These are phyloP conservation scores for Periconia digitata DNA, from an alignment of 2,329 filamentous ascomycete genomes.

Conservation along the genomic window DNA sequence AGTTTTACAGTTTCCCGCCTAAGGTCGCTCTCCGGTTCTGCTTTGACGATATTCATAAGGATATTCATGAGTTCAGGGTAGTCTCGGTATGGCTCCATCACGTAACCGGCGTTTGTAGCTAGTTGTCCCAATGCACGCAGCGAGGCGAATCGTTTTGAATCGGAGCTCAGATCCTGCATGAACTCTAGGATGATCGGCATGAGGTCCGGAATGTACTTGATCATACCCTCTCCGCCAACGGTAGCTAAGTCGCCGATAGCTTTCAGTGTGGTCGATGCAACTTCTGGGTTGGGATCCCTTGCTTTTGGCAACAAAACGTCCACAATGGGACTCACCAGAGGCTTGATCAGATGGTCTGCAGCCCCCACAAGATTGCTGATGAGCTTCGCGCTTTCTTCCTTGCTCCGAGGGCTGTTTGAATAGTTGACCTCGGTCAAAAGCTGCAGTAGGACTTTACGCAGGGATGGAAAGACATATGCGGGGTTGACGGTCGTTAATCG, in stretches of 20 bases:
- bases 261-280: conserved; percentile 92
- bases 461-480: conserved; percentile 93
- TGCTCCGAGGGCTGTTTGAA: conserved; percentile 88
- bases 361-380: conserved; percentile 92
- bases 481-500: conserved; percentile 89
- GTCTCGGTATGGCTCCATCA: conserved; percentile 92
- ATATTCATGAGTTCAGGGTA: conserved; percentile 93
- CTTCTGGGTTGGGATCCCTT: conserved; percentile 78
- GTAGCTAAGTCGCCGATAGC: conserved; percentile 93
- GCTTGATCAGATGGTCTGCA: conserved; percentile 88
- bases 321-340: conserved; percentile 96
- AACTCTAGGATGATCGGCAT: conserved; percentile 96
- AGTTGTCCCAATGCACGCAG: conserved; percentile 88
- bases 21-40: conserved; percentile 82
- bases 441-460: conserved; percentile 93
- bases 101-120: conserved; percentile 94
- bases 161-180: conserved; percentile 89
- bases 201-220: conserved; percentile 82
- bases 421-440: conserved; percentile 96
- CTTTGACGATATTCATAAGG: conserved; percentile 89
- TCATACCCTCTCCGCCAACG: conserved; percentile 92
- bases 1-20: conserved; percentile 94
- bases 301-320: conserved; percentile 92
- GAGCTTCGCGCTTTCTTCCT: conserved; percentile 93
- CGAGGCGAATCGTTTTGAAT: conserved; percentile 86